Conservation (phyloP, 2,329 filamentous ascomycete genomes). For the Colletotrichum orchidophilum region DNA sequence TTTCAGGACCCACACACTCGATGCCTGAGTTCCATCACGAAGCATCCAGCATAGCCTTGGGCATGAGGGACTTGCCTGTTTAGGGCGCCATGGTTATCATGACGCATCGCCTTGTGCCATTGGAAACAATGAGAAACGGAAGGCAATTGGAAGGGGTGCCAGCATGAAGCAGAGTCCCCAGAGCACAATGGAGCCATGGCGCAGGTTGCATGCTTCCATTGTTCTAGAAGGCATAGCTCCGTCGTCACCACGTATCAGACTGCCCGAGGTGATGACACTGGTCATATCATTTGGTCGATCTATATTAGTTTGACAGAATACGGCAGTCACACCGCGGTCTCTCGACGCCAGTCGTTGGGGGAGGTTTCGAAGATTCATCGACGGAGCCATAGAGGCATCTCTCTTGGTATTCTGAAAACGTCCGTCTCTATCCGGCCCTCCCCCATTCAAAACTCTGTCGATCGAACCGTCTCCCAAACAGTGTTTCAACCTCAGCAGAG, state of each 20-base stretch:
- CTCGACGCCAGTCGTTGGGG: slow-evolving; percentile 12
- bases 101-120: slow-evolving; percentile 10
- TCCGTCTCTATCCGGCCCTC: not conserved
- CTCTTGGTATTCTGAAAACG: not conserved
- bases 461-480: slow-evolving; percentile 21
- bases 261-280: not conserved
- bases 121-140: slow-evolving; percentile 31
- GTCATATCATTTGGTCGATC: slow-evolving; percentile 8
- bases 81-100: slow-evolving; percentile 27
- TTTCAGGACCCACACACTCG: slow-evolving; percentile 33
- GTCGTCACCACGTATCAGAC: slow-evolving; percentile 20
- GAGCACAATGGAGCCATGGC: not conserved
- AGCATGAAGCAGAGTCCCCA: slow-evolving; percentile 22
- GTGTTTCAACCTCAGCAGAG: slow-evolving; percentile 15
- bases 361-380: slow-evolving; percentile 4
- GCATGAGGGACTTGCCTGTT: slow-evolving; percentile 28
- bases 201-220: slow-evolving; percentile 6
- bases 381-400: not conserved
- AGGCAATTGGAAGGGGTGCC: slow-evolving; percentile 5
- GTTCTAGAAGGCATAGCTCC: slow-evolving; percentile 29
- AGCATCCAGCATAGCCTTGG: slow-evolving; percentile 30
- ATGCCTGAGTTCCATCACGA: slow-evolving; percentile 10
- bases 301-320: slow-evolving; percentile 18
- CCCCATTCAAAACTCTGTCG: not conserved
- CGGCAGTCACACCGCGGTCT: slow-evolving; percentile 15